Evolutionary conservation across 2,329 filamentous ascomycete genomes (phyloP).

Genomic region (Colletotrichum abscissum): DNA sequence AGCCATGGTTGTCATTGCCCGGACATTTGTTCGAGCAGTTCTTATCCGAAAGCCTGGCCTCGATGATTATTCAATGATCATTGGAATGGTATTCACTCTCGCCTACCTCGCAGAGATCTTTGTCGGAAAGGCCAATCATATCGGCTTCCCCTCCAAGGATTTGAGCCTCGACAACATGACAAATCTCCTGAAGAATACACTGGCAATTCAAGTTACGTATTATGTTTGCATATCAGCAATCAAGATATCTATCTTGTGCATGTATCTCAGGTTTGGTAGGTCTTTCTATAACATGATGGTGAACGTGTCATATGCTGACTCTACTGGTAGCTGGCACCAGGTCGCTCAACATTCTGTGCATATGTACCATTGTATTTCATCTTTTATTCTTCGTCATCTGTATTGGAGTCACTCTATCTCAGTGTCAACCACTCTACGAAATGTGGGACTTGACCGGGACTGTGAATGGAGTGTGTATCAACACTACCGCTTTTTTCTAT

Average conservation of each 20-base stretch:
- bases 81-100: constrained; percentile 26
- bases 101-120: constrained; percentile 39
- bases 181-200: constrained; percentile 41
- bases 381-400: constrained; percentile 53
- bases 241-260: constrained; percentile 57
- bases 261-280: constrained; percentile 58
- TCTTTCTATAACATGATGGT: neutral
- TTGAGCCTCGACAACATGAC: constrained; percentile 38
- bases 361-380: constrained; percentile 50
- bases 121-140: constrained; percentile 36
- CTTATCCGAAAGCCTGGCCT: constrained; percentile 37
- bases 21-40: constrained; percentile 31
- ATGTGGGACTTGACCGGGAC: constrained; percentile 51
- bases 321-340: constrained; percentile 32
- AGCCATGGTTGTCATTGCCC: constrained; percentile 36
- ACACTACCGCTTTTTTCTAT: constrained; percentile 54
- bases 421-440: constrained; percentile 54
- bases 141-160: constrained; percentile 36
- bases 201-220: constrained; percentile 54
- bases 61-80: constrained; percentile 38
- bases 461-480: constrained; percentile 51
- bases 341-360: constrained; percentile 45
- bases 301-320: neutral
- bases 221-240: constrained; percentile 51
- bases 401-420: constrained; percentile 50